Base-by-base conservation (phyloP, 2,329 filamentous ascomycete genomes). In the Pseudodiploospora longispora region DNA sequence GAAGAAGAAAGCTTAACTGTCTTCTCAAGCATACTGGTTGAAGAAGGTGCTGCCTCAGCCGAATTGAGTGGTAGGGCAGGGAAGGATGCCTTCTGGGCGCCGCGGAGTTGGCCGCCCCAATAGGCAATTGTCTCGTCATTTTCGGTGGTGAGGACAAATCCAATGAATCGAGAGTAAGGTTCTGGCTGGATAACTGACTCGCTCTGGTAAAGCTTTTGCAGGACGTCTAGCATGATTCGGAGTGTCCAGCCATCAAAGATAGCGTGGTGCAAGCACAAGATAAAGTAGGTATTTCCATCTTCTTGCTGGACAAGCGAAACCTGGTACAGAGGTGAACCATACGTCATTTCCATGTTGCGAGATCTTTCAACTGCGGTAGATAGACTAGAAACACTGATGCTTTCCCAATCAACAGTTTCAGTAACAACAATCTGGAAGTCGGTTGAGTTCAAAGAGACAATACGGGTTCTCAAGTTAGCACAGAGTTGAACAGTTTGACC, bases 191-290 rank as follows among this genome's bases (percentile, higher is more conserved):
- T 10, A 3, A 38, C 19, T 10, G 6, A 3, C 27, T 35, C 6
- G 1, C 36, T 41, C 1, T 39, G 10, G 27, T 53, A 55, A 2
- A 41, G 41, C 10, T 38, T 19, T 2, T 40, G 6, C 2, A 57
- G 38, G 2, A 38, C 38, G 4, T 55, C 43, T 7, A 54, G 27
- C 5, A 57, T 44, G 1, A 54, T 38, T 6, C 27, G 37, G 33
- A 56, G 30, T 1, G 55, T 52, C 52, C 55, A 59, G 6, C 59
- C 58, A 40, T 62, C 59, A 27, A 57, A 59, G 3, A 60, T 27
- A 2, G 57, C 50, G 37, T 62, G 59, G 19, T 60, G 57, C 1
- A 55, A 43, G 1, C 50, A 54, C 48, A 53, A 59, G 3, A 58
- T 44, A 9, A 60, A 52, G 12, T 38, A 54, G 1, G 27, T 38